Base-by-base conservation (phyloP, 192 early-diverging fungal species). In the Coemansia umbellata region DNA sequence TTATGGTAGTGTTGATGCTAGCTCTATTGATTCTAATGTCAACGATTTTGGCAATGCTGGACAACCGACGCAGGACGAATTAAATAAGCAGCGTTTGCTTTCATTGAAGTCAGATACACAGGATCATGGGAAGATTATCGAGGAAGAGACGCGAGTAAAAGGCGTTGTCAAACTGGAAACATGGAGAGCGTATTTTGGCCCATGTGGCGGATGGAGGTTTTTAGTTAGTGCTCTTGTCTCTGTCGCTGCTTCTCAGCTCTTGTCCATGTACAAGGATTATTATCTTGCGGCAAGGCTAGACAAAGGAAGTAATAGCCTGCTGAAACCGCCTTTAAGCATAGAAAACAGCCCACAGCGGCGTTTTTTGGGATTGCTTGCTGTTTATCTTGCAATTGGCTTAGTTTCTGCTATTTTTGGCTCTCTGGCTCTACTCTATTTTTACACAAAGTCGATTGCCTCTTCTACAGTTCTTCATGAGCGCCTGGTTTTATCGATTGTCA, bases 81-180 rank as follows among this genome's bases (percentile, higher is more conserved):
- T 57, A 22, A 57, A 47, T 39, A 28, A 4, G 17, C 19, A 31
- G 55, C 44, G 55, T 1, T 23, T 26, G 37, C 13, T n/a, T n/a
- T n/a, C n/a, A n/a, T n/a, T n/a, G n/a, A n/a, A n/a, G n/a, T n/a
- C n/a, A n/a, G n/a, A n/a, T n/a, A n/a, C n/a, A n/a, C n/a, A n/a
- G n/a, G n/a, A 54, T 47, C 33, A 63, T 45, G 78, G 80, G 14
- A 80, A 85, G 53, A 74, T 97, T 24, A 85, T 87, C 36, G 47
- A 83, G 31, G 87, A 88, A 2, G 95, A 98, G 63, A 84, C 84
- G 39, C 80, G 84, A 27, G 80, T 79, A 0, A 77, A 80, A 6
- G 95, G 95, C 1, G 55, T 77, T 23, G 89, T 97, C 40, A 69
- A 79, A 15, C 69, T 67, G 22, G 58, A 69, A 5, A 84, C 94